Percentiles rank a stretch among this genome's conserved stretches.
Evolutionary conservation across 2,329 filamentous ascomycete species (phyloP).

Genomic region (Bipolaris victoriae): DNA sequence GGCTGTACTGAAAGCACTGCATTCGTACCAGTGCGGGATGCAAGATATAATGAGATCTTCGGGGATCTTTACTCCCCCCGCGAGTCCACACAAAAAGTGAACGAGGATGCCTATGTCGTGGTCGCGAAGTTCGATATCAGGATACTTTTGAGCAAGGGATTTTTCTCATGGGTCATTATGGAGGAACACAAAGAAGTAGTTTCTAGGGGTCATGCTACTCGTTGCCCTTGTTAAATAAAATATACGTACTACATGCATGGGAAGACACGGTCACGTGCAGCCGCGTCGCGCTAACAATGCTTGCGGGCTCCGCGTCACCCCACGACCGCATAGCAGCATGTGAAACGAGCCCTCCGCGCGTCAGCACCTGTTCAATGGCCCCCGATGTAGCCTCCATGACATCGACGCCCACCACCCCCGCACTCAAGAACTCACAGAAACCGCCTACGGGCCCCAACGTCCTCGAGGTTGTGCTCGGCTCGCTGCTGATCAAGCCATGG

Average conservation of each 20-base stretch:
- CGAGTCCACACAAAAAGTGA: neutral
- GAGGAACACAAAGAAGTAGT: neutral
- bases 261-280: slow-evolving; percentile 3
- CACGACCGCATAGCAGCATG: slow-evolving; percentile 11
- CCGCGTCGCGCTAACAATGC: slow-evolving; percentile 7
- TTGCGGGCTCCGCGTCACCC: slow-evolving; percentile 5
- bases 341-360: slow-evolving; percentile 9
- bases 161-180: neutral
- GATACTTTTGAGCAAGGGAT: neutral
- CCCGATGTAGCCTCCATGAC: slow-evolving; percentile 29
- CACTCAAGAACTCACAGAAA: slow-evolving; percentile 23
- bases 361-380: slow-evolving; percentile 28
- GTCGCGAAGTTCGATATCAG: neutral
- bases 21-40: slow-evolving; percentile 11
- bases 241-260: too few species aligned
- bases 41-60: neutral
- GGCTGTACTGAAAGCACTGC: slow-evolving; percentile 19
- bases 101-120: neutral
- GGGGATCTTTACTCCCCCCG: neutral
- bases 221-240: neutral
- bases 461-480: slow-evolving; percentile 82
- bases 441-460: slow-evolving; percentile 71
- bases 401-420: slow-evolving; percentile 19
- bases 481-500: slow-evolving; percentile 86
- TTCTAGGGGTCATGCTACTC: neutral